Base-by-base conservation (phyloP, 164 flowering plant genomes). In the Cinnamomum chago region DNA sequence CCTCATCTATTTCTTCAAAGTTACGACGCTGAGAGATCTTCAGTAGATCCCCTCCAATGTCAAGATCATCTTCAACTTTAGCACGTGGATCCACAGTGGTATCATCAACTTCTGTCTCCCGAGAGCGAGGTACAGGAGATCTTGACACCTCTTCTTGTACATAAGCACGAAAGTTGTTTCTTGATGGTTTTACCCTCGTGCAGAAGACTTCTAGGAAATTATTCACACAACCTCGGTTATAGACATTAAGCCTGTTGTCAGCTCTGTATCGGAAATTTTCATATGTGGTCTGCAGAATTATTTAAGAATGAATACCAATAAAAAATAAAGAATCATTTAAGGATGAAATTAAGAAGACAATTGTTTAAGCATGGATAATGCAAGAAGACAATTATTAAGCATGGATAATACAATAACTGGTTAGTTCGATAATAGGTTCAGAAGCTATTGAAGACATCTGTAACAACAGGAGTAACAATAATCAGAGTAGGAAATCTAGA, bases 61-160 rank as follows among this genome's bases (percentile, higher is more conserved):
- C 97, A 40, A 89, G 79, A 79, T 95, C 98, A 71, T 91, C 94
- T 82, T 92, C 94, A n/a, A 95, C 97, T 80, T 94, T 94, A 28
- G 85, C 25, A 28, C 97, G 95, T 20, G 83, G 87, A 76, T 87
- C 84, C 18, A 79, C 85, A 68, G 84, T 80, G 2, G 50, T 35
- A 51, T 92, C 92, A 52, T 86, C 90, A 25, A 67, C 70, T 65
- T 87, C 94, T 18, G 74, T 74, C 75, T 84, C 89, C 15, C 80
- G 82, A 2, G 81, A 65, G 17, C 70, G 55, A 24, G 88, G 80
- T 14, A 85, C 58, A n/a, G 65, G 68, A 22, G 88, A 84, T 79
- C 87, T 86, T 74, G 78, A 85, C 47, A 74, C 76, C 79, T 92
- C 92, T 40, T 40, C 47, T 80, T 87, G 88, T 65, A 83, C 83